Evolutionary conservation across 2,329 filamentous ascomycete genomes (phyloP), one percentile per base, ranked within the genome.

Genomic region (Arthroderma sp.): DNA sequence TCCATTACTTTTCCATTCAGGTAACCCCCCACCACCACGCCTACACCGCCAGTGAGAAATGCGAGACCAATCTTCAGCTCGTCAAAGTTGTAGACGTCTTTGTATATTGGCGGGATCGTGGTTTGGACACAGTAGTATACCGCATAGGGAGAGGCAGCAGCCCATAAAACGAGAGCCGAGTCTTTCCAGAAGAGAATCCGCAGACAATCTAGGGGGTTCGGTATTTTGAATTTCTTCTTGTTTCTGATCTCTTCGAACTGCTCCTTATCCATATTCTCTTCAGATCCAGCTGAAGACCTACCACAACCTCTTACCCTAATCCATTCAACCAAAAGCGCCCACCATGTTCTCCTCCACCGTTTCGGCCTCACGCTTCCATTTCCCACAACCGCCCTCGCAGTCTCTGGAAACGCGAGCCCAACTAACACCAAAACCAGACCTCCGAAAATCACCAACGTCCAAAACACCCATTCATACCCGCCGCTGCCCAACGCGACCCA

Each of bases 391-490:
- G 56, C 57, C 8, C 64, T 51, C 9, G 64, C 48, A 1, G 67
- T 70, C 50, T 69, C 66, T 0, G 68, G 66, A 0, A 70, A 44
- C 1, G 64, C 27, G 2, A 65, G 15, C 3, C 15, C 15, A 22
- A 22, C 15, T 3, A 22, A 3, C 15, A 22, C 15, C 15, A 22
- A 22, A 22, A 22, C 15, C 15, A 22, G 15, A 1, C 15, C 15
- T 22, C 15, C 15, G 15, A 22, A 22, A 1, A 22, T 22, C 15
- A 22, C 15, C 15, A 22, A 22, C 15, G 15, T 22, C 15, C 15
- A 22, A 22, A 22, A 22, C 15, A 22, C 15, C 15, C 15, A 22
- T 22, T 22, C 15, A 22, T 22, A 22, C 15, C 15, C 15, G 15
- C 15, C 15, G 15, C 15, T 22, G 15, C 15, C 15, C 15, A 22